Evolutionary conservation across 352 stramenopile genomes (phyloP), one percentile per base, ranked within the genome.

Genomic region (Peronospora farinosa): DNA sequence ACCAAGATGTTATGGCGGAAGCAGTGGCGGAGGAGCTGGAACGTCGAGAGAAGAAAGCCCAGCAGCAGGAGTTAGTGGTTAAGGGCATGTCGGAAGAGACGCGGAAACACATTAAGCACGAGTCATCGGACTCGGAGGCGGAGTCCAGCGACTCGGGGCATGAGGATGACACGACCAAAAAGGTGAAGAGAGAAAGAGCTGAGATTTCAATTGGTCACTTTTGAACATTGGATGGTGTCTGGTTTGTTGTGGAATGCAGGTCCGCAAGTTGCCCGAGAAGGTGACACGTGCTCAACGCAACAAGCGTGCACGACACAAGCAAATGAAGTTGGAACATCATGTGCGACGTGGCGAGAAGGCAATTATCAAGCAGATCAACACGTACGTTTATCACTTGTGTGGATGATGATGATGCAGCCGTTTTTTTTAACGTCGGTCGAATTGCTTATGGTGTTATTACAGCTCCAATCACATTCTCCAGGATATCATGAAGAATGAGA

Each of bases 281-380:
- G 59, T 92, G 31, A 93, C 83, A 27, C 68, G 68, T 19, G 74
- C 65, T 28, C 71, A 88, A 40, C 80, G 78, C 40, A 91, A 93
- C 66, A 89, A 88, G 52, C 80, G 74, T 36, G 72, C 66, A 15
- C 77, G 83, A 28, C 83, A 92, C 63, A 87, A 89, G 56, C 63
- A 84, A 54, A 81, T 90, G 70, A 74, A 88, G 60, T 60, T 86
- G 42, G 60, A 88, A 32, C 74, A 90, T 47, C 60, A 76, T 45
- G 47, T 63, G 13, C 72, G 80, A 35, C 65, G 76, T 57, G 68
- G 66, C 21, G 67, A 88, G 40, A 89, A 90, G 57, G 48, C 71
- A n/a, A 71, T 92, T 32, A 56, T 90, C 51, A 90, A 90, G 65
- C 83, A 93, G 53, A 93, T 93, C 55, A 93, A 93, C 52, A 62